Evolutionary conservation across 371 early-diverging fungal genomes (phyloP).

Genomic region (Apophysomyces ossiformis): DNA sequence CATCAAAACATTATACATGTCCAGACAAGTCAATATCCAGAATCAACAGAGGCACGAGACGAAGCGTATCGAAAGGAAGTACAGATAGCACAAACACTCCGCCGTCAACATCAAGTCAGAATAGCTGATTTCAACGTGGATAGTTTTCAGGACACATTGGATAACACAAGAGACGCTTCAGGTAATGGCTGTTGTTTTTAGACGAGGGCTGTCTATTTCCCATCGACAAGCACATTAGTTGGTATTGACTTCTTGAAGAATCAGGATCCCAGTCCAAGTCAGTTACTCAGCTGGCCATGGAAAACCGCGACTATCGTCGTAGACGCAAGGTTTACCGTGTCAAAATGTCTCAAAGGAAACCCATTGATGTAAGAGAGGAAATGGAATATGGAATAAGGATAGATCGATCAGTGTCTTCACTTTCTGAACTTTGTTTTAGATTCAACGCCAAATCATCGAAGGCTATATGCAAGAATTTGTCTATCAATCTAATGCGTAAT

Average conservation of each 20-base stretch:
- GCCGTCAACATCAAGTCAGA: not conserved
- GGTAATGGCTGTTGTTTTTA: not conserved
- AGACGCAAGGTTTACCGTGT: conserved; percentile 1
- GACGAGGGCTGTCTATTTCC: no score
- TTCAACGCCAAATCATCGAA: conserved; percentile 1
- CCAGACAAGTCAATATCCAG: not conserved
- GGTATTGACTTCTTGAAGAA: no score
- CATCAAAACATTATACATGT: not conserved
- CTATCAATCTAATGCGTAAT: not conserved
- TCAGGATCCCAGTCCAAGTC: not conserved
- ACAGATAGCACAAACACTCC: not conserved
- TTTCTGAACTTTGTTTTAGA: not conserved
- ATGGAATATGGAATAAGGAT: not conserved
- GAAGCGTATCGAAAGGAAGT: not conserved
- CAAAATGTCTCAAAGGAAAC: not conserved
- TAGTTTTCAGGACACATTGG: not conserved
- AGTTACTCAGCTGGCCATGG: not conserved
- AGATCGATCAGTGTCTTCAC: not conserved
- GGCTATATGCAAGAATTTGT: not conserved
- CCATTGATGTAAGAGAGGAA: not conserved
- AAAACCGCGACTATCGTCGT: not conserved
- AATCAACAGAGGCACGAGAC: not conserved
- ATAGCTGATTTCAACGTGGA: not conserved
- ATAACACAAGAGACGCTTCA: not conserved
- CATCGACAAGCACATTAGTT: no score